Evolutionary conservation across 176 grass and related monocot species (phyloP), one percentile per base, ranked within the genome.

Genomic region (Eremochloa ophiuroides): DNA sequence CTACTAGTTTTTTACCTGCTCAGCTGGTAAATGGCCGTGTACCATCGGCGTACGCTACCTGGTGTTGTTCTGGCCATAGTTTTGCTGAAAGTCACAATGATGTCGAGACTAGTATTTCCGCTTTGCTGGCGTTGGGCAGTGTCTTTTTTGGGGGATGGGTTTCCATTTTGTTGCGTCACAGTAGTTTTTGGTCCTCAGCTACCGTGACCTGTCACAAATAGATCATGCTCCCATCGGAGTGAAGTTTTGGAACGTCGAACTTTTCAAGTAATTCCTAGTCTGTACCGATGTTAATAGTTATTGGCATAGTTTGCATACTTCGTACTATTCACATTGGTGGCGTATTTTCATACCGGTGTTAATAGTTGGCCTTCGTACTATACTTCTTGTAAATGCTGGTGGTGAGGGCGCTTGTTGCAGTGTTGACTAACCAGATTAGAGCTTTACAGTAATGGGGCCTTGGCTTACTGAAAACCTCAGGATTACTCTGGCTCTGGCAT

Each of bases 51-150:
- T 47, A 81, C 43, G 42, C 33, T 17, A 63, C 53, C 71, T 81
- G 82, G 71, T 85, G 77, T 33, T 41, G 64, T 34, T 50, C 22
- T 50, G 70, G 82, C 63, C 72, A 43, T 77, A 76, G 41, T 85
- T 89, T 89, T 85, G 87, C 76, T 56, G 71, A 79, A 77, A 77
- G 62, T 68, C 22, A 58, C 65, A 47, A 7, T 67, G 65, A 39
- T 73, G 22, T 38, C 67, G 35, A 43, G 65, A 73, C 10, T 83
- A 39, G 80, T n/a, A n/a, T n/a, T n/a, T n/a, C 29, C 58, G 44
- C 46, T 39, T 88, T 47, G 67, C 35, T 81, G 71, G 29, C 75
- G 71, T 28, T 17, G 31, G 18, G 50, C 31, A 20, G 23, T 17
- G 26, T 51, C 53, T 26, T 55, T 63, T 90, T 83, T 77, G 59